Evolutionary conservation across 202 grass and related monocot genomes (phyloP).

Genomic region (Brachypodium distachyon): DNA sequence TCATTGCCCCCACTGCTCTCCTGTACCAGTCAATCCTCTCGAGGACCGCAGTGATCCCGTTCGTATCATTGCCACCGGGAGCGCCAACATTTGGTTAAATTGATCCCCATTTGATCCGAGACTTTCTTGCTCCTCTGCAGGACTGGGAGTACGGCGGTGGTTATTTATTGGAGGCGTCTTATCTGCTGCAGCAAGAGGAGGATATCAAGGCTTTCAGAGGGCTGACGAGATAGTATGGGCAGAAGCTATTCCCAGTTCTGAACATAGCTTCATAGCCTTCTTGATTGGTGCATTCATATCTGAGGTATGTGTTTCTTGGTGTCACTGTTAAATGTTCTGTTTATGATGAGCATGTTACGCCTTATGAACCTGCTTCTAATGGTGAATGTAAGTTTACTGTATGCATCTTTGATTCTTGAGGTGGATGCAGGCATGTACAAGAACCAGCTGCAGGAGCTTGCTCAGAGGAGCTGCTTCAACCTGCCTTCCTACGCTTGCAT

Average conservation of each 20-base stretch:
- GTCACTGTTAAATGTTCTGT: neutral
- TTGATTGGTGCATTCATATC: neutral
- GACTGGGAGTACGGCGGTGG: slow-evolving; percentile 10
- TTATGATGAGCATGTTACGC: neutral
- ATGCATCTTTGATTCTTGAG: slow-evolving; percentile 1
- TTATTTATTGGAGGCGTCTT: neutral
- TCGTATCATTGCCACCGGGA: slow-evolving; percentile 11
- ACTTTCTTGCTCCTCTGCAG: slow-evolving; percentile 22
- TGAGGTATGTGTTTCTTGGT: neutral
- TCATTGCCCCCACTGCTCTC: slow-evolving; percentile 2
- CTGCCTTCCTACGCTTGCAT: slow-evolving; percentile 60
- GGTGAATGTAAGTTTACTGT: neutral
- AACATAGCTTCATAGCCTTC: slow-evolving; percentile 6
- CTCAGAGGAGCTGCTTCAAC: slow-evolving; percentile 80
- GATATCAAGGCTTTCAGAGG: neutral
- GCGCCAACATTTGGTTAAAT: slow-evolving; percentile 10
- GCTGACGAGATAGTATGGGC: neutral
- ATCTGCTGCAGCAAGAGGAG: slow-evolving; percentile 11
- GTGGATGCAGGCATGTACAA: slow-evolving; percentile 53
- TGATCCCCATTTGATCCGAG: slow-evolving; percentile 13
- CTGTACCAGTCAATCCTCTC: neutral
- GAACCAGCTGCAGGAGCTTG: slow-evolving; percentile 79
- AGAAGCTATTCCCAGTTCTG: neutral
- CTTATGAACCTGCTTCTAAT: neutral
- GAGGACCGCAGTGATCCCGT: slow-evolving; percentile 24